A percentile compares a stretch with the other conserved stretches of the same genome.
Conservation (phyloP, 2,329 filamentous ascomycete genomes). For the Sphaerulina musiva region DNA sequence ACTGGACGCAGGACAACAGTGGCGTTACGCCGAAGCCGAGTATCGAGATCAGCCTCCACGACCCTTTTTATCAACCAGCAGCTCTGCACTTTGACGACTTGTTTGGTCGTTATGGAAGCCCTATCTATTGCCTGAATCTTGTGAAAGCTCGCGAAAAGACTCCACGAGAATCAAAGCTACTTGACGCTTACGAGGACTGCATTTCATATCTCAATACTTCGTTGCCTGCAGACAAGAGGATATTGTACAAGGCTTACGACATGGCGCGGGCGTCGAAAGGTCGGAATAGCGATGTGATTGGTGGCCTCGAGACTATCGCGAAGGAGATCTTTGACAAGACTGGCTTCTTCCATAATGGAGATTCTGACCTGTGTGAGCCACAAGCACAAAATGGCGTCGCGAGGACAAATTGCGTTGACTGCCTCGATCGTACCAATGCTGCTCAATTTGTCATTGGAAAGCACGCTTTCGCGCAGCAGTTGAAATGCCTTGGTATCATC, state of each 20-base stretch:
- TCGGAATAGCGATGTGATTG: constrained; percentile 88
- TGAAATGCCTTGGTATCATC: constrained; percentile 85
- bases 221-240: constrained; percentile 72
- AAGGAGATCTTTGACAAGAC: constrained; percentile 79
- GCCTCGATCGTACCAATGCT: constrained; percentile 91
- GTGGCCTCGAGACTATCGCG: constrained; percentile 80
- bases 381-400: constrained; percentile 85
- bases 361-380: constrained; percentile 57
- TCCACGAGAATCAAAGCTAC: constrained; percentile 82
- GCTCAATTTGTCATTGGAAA: constrained; percentile 98
- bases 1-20: constrained; percentile 95
- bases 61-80: constrained; percentile 90
- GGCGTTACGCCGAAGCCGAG: constrained; percentile 94
- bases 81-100: constrained; percentile 92
- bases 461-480: constrained; percentile 80
- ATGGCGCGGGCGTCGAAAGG: constrained; percentile 94
- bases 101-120: constrained; percentile 86
- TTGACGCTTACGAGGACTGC: constrained; percentile 79
- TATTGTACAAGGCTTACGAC: constrained; percentile 92
- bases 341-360: constrained; percentile 91
- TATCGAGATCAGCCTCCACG: constrained; percentile 89
- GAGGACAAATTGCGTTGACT: constrained; percentile 96
- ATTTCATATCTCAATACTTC: constrained; percentile 94
- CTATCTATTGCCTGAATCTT: constrained; percentile 84
- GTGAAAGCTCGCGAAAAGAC: constrained; percentile 80